Percentiles rank a stretch among this genome's conserved stretches.
phyloP scores from a whole-genome alignment of 306 rosid species.

The Senna tora region DNA sequence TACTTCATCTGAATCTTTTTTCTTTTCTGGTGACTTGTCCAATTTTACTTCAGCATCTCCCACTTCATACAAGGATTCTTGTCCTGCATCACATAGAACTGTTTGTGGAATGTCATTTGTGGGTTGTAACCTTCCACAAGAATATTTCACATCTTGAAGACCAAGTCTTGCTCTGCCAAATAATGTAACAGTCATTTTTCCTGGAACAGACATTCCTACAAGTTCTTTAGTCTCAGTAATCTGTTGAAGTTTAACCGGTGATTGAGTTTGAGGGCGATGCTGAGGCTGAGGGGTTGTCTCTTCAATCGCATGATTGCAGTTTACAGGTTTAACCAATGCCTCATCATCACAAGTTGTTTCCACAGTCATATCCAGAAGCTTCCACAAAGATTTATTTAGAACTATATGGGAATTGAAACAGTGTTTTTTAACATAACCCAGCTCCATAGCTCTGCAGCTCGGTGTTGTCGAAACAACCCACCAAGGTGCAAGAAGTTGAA shows the following conservation, averaged over 20 bases:
- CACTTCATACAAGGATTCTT: constrained; percentile 32
- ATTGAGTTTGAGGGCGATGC: constrained; percentile 42
- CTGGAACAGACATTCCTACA: constrained; percentile 43
- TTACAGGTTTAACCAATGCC: constrained; percentile 37
- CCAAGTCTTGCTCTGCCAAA: constrained; percentile 83
- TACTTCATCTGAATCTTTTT: constrained; percentile 30
- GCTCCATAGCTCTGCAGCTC: constrained; percentile 75
- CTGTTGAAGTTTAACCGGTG: constrained; percentile 45
- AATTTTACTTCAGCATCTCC: constrained; percentile 43
- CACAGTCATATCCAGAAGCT: constrained; percentile 58
- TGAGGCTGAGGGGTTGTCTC: constrained; percentile 41
- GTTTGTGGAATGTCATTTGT: constrained; percentile 39
- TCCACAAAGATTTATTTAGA: constrained; percentile 51
- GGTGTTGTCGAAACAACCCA: constrained; percentile 95
- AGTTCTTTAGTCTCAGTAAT: constrained; percentile 38
- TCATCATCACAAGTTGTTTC: constrained; percentile 44
- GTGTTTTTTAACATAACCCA: constrained; percentile 66
- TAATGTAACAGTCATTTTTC: constrained; percentile 57
- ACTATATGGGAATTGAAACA: constrained; percentile 49
- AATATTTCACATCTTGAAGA: constrained; percentile 46
- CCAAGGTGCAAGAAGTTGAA: constrained; percentile 75
- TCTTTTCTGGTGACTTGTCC: constrained; percentile 34
- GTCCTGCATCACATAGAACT: constrained; percentile 33
- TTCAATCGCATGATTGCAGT: constrained; percentile 44
- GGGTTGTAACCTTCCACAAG: constrained; percentile 30